Conservation (phyloP, 345 rosid species). For the Hibiscus mutabilis region DNA sequence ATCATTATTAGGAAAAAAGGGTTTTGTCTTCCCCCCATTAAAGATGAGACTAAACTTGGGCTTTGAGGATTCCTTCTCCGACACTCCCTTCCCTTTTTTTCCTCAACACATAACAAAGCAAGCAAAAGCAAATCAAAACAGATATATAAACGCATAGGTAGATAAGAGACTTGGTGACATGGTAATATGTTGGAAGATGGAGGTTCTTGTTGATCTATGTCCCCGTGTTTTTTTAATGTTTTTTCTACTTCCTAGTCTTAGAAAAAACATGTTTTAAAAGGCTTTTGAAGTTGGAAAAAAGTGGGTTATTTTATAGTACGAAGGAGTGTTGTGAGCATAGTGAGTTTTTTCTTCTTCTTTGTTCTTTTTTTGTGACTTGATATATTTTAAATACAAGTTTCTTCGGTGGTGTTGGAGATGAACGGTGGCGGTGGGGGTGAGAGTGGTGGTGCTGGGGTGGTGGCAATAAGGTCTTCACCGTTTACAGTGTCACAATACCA, state of each 20-base stretch:
- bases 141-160: not conserved
- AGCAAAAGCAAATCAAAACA: not conserved
- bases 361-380: not conserved
- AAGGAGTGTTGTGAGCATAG: not conserved
- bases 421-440: constrained; percentile 16
- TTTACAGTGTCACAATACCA: constrained; percentile 58
- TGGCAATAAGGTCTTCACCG: constrained; percentile 33
- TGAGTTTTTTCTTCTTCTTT: not conserved
- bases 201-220: constrained; percentile 25
- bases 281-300: not conserved
- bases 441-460: constrained; percentile 19
- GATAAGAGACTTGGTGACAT: constrained; percentile 10
- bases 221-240: constrained; percentile 17
- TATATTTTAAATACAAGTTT: not conserved
- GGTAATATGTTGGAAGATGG: constrained; percentile 17
- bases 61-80: constrained; percentile 18
- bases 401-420: constrained; percentile 20
- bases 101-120: constrained; percentile 8
- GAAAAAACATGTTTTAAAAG: constrained; percentile 4
- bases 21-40: constrained; percentile 2
- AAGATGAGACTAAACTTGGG: constrained; percentile 21
- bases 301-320: not conserved
- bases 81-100: constrained; percentile 29
- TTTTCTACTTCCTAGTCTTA: constrained; percentile 4
- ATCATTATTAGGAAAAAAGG: not conserved